Evolutionary conservation across 306 rosid genomes (phyloP).

Genomic region (Malus sieversii): DNA sequence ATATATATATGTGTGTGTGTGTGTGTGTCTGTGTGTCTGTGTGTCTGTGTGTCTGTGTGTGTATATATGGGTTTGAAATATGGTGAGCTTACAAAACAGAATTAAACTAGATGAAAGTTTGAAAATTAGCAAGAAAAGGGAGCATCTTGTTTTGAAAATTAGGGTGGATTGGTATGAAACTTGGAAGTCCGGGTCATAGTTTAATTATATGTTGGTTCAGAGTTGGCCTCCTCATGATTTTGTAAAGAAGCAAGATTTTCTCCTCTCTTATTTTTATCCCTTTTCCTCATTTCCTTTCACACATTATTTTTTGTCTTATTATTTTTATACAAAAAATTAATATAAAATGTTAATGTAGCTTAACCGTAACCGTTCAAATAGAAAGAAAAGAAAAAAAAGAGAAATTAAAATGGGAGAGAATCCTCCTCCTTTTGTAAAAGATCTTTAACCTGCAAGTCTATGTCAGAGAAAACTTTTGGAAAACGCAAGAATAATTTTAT

Average conservation of each 20-base stretch:
- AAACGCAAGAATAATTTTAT: not conserved
- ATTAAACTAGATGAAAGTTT: not conserved
- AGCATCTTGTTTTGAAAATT: slow-evolving; percentile 20
- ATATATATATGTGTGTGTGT: not conserved
- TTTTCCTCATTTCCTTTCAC: fast-evolving
- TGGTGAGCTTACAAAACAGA: not conserved
- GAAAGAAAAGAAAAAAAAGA: too few species aligned
- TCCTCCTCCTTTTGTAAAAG: not conserved
- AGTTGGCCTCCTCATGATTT: slow-evolving; percentile 34
- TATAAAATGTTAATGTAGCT: too few species aligned
- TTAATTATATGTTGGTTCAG: slow-evolving; percentile 38
- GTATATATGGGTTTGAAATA: not conserved
- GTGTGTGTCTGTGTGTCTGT: slow-evolving; percentile 22
- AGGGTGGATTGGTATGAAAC: slow-evolving; percentile 36
- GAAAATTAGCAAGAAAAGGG: not conserved
- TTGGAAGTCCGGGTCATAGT: slow-evolving; percentile 18
- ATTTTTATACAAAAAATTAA: too few species aligned
- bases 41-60: not conserved
- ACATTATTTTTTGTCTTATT: too few species aligned
- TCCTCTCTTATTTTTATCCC: fast-evolving
- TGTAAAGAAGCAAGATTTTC: too few species aligned
- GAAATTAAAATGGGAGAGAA: too few species aligned
- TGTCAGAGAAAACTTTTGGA: not conserved
- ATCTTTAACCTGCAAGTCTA: not conserved
- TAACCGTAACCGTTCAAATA: too few species aligned